Evolutionary conservation across 2,329 filamentous ascomycete species (phyloP).

Genomic region (Fusarium sp.): DNA sequence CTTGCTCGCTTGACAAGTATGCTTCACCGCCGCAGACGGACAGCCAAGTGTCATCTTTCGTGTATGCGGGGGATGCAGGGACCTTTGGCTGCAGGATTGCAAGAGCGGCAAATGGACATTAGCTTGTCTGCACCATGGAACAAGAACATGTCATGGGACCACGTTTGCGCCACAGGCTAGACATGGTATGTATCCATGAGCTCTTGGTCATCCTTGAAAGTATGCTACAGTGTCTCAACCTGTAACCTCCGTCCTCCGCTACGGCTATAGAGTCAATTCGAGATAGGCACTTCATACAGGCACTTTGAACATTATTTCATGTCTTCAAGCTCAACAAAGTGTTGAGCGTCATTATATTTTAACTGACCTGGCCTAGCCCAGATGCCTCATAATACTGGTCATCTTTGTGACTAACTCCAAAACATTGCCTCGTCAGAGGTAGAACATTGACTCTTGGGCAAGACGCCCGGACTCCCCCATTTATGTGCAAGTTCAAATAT

Average conservation of each 20-base stretch:
- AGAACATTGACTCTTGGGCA: constrained; percentile 6
- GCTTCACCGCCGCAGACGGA: neutral
- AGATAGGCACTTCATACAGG: constrained; percentile 1
- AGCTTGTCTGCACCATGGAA: neutral
- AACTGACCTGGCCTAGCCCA: constrained; percentile 24
- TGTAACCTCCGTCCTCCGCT: constrained; percentile 1
- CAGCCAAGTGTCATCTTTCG: neutral
- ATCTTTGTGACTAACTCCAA: constrained; percentile 22
- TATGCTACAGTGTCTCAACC: constrained; percentile 2
- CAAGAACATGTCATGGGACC: neutral
- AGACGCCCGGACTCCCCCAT: constrained; percentile 32
- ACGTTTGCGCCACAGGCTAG: constrained; percentile 10
- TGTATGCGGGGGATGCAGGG: constrained; percentile 17
- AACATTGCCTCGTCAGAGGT: constrained; percentile 21
- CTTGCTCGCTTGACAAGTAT: neutral
- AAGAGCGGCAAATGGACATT: constrained; percentile 11
- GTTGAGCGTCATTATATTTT: constrained; percentile 25
- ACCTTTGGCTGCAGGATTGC: constrained; percentile 5
- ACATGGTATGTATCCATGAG: constrained; percentile 6
- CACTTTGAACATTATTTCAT: neutral
- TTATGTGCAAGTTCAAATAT: constrained; percentile 35
- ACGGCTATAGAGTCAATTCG: neutral
- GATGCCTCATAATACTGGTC: constrained; percentile 24
- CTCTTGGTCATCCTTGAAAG: neutral
- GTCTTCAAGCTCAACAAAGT: constrained; percentile 26